Conservation (phyloP, 805 yeast genomes). For the Yueomyces sinensis region DNA sequence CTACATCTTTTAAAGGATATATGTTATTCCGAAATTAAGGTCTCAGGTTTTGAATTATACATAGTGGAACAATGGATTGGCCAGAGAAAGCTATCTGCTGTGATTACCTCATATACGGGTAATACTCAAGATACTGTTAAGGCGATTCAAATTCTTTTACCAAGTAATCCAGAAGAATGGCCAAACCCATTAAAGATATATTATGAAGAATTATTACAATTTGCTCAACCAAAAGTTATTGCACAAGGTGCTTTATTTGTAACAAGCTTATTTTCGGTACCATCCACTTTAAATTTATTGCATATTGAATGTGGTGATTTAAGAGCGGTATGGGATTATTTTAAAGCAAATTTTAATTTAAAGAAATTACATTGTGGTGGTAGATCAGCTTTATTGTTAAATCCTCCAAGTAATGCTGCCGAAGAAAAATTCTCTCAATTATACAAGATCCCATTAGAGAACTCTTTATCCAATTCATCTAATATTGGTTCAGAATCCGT, state of each 20-base stretch:
- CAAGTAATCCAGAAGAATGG: slow-evolving; percentile 23
- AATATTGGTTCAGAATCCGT: neutral
- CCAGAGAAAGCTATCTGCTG: slow-evolving; percentile 49
- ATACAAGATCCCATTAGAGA: slow-evolving; percentile 40
- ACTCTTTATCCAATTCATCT: neutral
- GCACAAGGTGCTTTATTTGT: slow-evolving; percentile 55
- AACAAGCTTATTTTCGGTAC: slow-evolving; percentile 70
- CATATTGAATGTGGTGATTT: slow-evolving; percentile 52
- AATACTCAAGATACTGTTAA: slow-evolving; percentile 48
- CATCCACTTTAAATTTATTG: slow-evolving; percentile 58
- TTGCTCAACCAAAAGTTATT: slow-evolving; percentile 55
- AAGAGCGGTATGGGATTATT: slow-evolving; percentile 38
- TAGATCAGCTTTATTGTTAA: slow-evolving; percentile 59
- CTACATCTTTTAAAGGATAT: slow-evolving; percentile 28
- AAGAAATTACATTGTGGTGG: slow-evolving; percentile 75
- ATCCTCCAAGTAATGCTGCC: slow-evolving; percentile 63
- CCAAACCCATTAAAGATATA: slow-evolving; percentile 37
- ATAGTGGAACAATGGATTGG: slow-evolving; percentile 92
- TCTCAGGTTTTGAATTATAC: slow-evolving; percentile 76
- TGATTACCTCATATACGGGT: slow-evolving; percentile 80
- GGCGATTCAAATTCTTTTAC: slow-evolving; percentile 47
- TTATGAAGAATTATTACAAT: slow-evolving; percentile 49
- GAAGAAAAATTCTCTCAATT: slow-evolving; percentile 71
- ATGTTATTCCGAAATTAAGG: slow-evolving; percentile 32
- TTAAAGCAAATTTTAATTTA: slow-evolving; percentile 64